Evolutionary conservation across 179 eudicot genomes (phyloP).

Genomic region (Amaranthus tricolor): DNA sequence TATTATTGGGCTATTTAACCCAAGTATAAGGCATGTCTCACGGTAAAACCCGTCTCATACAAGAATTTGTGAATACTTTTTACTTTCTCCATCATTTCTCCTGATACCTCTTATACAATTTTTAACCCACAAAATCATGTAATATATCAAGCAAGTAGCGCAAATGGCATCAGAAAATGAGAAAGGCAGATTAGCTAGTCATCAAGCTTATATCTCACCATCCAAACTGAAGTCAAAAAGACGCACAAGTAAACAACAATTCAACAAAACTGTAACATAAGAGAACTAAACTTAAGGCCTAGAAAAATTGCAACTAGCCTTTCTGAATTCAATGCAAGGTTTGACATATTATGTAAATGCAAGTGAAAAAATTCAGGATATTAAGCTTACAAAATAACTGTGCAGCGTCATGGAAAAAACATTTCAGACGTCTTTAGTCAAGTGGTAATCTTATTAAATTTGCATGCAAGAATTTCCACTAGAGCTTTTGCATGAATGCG

Average conservation of each 20-base stretch:
- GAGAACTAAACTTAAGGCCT: neutral
- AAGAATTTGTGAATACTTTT: no score
- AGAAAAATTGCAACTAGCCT: neutral
- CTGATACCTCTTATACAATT: neutral
- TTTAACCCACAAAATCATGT: neutral
- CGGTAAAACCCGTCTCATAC: no score
- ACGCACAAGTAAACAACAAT: neutral
- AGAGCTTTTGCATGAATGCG: neutral
- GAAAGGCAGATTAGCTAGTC: neutral
- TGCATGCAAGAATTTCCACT: neutral
- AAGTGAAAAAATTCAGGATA: neutral
- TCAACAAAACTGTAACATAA: neutral
- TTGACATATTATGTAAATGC: neutral
- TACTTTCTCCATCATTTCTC: neutral
- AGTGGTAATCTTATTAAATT: neutral
- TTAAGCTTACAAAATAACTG: neutral
- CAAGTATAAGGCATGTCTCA: no score
- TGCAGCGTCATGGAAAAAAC: neutral
- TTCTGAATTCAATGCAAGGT: neutral
- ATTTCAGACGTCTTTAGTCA: neutral
- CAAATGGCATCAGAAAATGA: neutral
- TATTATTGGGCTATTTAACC: no score
- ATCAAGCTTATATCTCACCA: neutral
- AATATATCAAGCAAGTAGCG: neutral
- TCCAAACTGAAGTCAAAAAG: neutral